These are phyloP conservation scores for Populus deltoides DNA, from an alignment of 345 rosid genomes.

Conservation along the genomic window DNA sequence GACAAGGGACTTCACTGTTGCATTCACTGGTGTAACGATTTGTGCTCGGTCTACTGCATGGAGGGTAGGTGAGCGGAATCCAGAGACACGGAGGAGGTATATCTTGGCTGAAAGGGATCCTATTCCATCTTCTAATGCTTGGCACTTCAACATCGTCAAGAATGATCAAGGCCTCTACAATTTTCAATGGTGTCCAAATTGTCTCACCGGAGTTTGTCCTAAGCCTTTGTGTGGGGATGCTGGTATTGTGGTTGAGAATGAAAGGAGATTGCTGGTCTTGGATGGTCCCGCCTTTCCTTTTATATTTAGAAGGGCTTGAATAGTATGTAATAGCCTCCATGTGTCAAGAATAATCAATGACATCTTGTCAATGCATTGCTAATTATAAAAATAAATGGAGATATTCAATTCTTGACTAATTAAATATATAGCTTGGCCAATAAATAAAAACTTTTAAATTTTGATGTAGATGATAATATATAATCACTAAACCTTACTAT, in stretches of 20 bases:
- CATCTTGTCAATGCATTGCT: background rate
- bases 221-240: constrained; percentile 14
- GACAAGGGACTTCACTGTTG: background rate
- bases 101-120: background rate
- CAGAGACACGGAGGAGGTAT: constrained; percentile 12
- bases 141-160: constrained; percentile 10
- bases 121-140: background rate
- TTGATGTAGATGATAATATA: too few relatives aligned
- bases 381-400: too few relatives aligned
- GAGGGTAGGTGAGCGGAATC: constrained; percentile 11
- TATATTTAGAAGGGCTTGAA: constrained; percentile 4
- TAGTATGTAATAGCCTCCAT: background rate
- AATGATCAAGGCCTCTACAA: constrained; percentile 2
- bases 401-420: too few relatives aligned
- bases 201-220: background rate
- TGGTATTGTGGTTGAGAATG: constrained; percentile 7
- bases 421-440: too few relatives aligned
- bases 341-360: background rate
- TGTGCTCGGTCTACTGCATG: constrained; percentile 9
- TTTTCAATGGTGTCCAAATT: constrained; percentile 15
- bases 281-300: constrained; percentile 15
- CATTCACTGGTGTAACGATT: background rate
- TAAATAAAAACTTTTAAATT: too few relatives aligned
- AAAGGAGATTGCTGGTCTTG: constrained; percentile 2
- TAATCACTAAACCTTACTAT: too few relatives aligned